Evolutionary conservation across 2,329 filamentous ascomycete species (phyloP).

Genomic region (Raffaelea albimanens): DNA sequence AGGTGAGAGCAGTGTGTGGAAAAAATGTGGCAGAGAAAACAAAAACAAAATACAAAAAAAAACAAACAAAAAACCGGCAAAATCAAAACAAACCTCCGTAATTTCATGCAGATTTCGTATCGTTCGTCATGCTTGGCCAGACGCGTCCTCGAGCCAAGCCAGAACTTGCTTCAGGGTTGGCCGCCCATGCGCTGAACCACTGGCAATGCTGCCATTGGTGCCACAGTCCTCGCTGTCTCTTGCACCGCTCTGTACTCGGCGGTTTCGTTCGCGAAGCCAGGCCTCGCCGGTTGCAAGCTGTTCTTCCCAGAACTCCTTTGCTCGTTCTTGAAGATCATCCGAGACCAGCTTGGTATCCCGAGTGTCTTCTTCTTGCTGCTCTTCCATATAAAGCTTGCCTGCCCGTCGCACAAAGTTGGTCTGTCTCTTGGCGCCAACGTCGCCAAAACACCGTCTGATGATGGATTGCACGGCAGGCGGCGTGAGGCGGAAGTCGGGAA

Average conservation of each 20-base stretch:
- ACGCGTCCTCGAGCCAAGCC: background rate
- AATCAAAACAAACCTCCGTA: no score
- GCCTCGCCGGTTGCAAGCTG: slow-evolving; percentile 1
- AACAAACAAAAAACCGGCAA: no score
- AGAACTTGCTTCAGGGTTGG: slow-evolving; percentile 3
- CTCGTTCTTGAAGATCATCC: slow-evolving; percentile 1
- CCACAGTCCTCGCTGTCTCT: background rate
- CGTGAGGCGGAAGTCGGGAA: slow-evolving; percentile 34
- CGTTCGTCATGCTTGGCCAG: background rate
- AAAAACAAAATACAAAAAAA: no score
- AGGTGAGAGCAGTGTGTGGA: no score
- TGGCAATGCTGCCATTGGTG: background rate
- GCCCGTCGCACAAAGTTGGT: slow-evolving; percentile 9
- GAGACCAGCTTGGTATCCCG: slow-evolving; percentile 1
- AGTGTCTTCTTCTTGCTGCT: background rate
- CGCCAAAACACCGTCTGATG: slow-evolving; percentile 11
- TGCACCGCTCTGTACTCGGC: background rate
- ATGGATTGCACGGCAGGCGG: slow-evolving; percentile 8
- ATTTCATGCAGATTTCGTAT: no score
- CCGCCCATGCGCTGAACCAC: slow-evolving; percentile 1
- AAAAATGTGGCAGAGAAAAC: no score
- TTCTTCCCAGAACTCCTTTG: slow-evolving; percentile 2
- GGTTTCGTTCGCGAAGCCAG: slow-evolving; percentile 5
- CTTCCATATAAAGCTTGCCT: slow-evolving; percentile 11
- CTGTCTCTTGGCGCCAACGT: slow-evolving; percentile 4